Evolutionary conservation across 805 yeast genomes (phyloP).

Genomic region (Myxozyma mucilagina): DNA sequence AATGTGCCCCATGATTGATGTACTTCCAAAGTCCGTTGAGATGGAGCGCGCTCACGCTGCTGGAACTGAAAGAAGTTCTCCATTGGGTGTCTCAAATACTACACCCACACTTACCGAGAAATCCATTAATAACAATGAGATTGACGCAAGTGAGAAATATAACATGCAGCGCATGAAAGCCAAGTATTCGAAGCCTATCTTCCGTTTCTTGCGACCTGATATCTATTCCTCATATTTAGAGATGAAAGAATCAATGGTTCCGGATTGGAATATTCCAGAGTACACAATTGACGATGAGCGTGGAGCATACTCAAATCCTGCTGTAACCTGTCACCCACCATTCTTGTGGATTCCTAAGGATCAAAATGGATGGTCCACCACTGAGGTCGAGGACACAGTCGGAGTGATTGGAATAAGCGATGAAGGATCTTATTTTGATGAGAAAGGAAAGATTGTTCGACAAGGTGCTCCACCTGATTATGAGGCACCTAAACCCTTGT

Average conservation of each 20-base stretch:
- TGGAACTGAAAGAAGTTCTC: constrained; percentile 16
- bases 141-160: constrained; percentile 14
- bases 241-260: constrained; percentile 25
- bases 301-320: constrained; percentile 78
- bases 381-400: constrained; percentile 56
- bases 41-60: constrained; percentile 23
- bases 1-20: constrained; percentile 57
- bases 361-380: constrained; percentile 74
- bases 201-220: constrained; percentile 33
- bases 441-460: constrained; percentile 51
- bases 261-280: constrained; percentile 37
- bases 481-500: constrained; percentile 15
- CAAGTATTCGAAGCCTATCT: constrained; percentile 14
- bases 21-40: constrained; percentile 42
- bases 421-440: constrained; percentile 60
- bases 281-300: constrained; percentile 47
- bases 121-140: constrained; percentile 3
- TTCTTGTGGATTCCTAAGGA: constrained; percentile 92
- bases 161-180: constrained; percentile 8
- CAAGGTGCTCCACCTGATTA: constrained; percentile 54
- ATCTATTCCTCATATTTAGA: constrained; percentile 26
- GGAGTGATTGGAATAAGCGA: constrained; percentile 65
- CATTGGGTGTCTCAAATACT: constrained; percentile 10
- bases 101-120: constrained; percentile 25
- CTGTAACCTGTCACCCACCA: constrained; percentile 66